phyloP scores from a whole-genome alignment of 2,329 filamentous ascomycete genomes.

The Botrytis fabae region DNA sequence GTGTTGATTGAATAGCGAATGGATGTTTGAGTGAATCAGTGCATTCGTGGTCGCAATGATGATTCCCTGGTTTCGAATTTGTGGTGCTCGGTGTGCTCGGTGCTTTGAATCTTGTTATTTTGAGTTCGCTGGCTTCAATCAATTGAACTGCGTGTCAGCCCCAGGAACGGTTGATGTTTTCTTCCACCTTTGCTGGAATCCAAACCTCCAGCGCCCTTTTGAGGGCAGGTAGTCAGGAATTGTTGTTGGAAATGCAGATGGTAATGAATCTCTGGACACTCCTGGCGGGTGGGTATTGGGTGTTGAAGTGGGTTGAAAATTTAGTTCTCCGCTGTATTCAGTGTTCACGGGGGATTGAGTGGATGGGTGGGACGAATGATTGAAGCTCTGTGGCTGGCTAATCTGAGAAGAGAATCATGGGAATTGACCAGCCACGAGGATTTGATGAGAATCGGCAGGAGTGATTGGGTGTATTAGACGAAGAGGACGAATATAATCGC shows the following conservation, averaged over 20 bases:
- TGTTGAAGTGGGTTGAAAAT: slow-evolving; percentile 22
- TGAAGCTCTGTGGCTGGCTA: slow-evolving; percentile 16
- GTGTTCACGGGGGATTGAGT: slow-evolving; percentile 15
- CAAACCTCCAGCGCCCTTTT: slow-evolving; percentile 19
- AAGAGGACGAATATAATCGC: neutral
- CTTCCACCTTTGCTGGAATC: slow-evolving; percentile 1
- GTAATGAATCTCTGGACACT: slow-evolving; percentile 6
- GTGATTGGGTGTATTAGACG: neutral
- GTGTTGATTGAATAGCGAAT: neutral
- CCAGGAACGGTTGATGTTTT: neutral
- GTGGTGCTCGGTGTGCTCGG: slow-evolving; percentile 8
- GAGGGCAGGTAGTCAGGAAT: slow-evolving; percentile 15
- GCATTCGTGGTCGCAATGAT: slow-evolving; percentile 13
- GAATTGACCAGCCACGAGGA: slow-evolving; percentile 14
- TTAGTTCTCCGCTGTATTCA: slow-evolving; percentile 22
- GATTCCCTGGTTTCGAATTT: slow-evolving; percentile 15
- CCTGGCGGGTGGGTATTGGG: slow-evolving; percentile 18
- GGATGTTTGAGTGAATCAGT: slow-evolving; percentile 15
- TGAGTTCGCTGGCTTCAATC: neutral
- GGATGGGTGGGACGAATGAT: slow-evolving; percentile 1
- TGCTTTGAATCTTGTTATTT: neutral
- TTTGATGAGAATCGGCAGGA: neutral
- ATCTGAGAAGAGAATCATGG: neutral
- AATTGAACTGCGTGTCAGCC: neutral
- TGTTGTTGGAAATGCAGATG: slow-evolving; percentile 1